A percentile compares a stretch with the other conserved stretches of the same genome.
Evolutionary conservation across 371 early-diverging fungal species (phyloP).

Genomic region (Encephalitozoon cuniculi): DNA sequence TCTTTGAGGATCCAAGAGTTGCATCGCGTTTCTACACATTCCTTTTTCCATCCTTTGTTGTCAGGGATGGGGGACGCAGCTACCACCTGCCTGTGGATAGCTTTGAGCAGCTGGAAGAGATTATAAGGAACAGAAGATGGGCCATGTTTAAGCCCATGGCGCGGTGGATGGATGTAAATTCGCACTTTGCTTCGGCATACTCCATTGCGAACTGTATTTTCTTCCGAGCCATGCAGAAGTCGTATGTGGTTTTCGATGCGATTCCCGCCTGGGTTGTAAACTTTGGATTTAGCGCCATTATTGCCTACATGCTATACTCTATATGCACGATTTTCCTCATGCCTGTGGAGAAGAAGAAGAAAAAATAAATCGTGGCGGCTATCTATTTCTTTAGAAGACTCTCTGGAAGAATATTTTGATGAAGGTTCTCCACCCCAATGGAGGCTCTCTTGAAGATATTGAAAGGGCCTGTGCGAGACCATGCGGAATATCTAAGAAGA

Average conservation of each 20-base stretch:
- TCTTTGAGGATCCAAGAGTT: conserved; percentile 22
- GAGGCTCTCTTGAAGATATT: background rate
- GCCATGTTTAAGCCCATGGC: background rate
- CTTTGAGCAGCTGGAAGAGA: conserved; percentile 35
- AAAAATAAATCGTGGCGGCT: background rate
- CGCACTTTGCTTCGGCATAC: conserved; percentile 1
- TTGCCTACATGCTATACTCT: conserved; percentile 43
- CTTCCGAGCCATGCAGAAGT: conserved; percentile 1
- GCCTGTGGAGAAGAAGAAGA: conserved; percentile 5
- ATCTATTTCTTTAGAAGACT: background rate
- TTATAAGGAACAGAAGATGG: conserved; percentile 30
- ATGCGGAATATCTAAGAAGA: background rate
- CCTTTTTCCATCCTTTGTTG: conserved; percentile 47
- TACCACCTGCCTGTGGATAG: conserved; percentile 10
- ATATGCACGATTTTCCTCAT: conserved; percentile 30
- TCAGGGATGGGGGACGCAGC: conserved; percentile 23
- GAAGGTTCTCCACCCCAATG: background rate
- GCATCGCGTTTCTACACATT: conserved; percentile 28
- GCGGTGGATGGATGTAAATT: conserved; percentile 13
- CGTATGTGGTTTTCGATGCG: conserved; percentile 16
- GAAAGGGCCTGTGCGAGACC: background rate
- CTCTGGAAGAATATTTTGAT: background rate
- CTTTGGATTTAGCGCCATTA: conserved; percentile 11
- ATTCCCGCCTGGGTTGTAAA: conserved; percentile 25
- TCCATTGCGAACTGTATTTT: conserved; percentile 19